These are phyloP conservation scores for Prinsepia uniflora DNA, from an alignment of 306 rosid genomes.

Conservation along the genomic window DNA sequence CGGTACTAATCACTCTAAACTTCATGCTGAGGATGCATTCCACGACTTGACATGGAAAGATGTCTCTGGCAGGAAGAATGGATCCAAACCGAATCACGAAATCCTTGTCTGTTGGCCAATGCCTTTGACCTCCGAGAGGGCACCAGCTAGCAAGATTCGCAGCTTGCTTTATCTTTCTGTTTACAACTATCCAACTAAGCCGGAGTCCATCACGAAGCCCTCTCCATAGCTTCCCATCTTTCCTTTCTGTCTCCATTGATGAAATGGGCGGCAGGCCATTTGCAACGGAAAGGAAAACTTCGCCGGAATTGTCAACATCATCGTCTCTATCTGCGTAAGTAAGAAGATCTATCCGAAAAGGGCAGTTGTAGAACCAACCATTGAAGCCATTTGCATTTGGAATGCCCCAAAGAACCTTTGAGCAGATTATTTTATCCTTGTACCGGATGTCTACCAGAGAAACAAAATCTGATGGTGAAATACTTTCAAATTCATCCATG, in stretches of 20 bases:
- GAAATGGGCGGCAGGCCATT: constrained; percentile 69
- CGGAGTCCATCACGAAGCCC: constrained; percentile 76
- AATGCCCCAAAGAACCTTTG: constrained; percentile 83
- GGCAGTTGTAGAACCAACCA: constrained; percentile 86
- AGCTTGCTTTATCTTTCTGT: constrained; percentile 69
- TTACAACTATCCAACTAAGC: constrained; percentile 81
- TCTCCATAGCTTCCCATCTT: constrained; percentile 79
- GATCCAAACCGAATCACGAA: constrained; percentile 80
- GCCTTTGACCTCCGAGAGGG: constrained; percentile 83
- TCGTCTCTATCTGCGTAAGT: constrained; percentile 55
- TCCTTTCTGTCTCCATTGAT: constrained; percentile 74
- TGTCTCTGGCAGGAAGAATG: constrained; percentile 68
- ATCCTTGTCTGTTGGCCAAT: constrained; percentile 91
- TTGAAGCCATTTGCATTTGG: constrained; percentile 64
- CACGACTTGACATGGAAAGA: constrained; percentile 73
- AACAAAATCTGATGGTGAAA: constrained; percentile 74
- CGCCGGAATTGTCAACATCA: constrained; percentile 45
- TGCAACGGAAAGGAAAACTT: constrained; percentile 64
- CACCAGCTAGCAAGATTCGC: constrained; percentile 93
- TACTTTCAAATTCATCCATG: constrained; percentile 43
- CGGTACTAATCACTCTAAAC: constrained; percentile 57
- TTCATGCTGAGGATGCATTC: constrained; percentile 83
- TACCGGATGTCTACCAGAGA: constrained; percentile 74
- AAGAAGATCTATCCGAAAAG: constrained; percentile 79
- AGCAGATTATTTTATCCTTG: constrained; percentile 67